These are phyloP conservation scores for Bassia scoparia DNA, from an alignment of 148 eudicot genomes.

Conservation along the genomic window DNA sequence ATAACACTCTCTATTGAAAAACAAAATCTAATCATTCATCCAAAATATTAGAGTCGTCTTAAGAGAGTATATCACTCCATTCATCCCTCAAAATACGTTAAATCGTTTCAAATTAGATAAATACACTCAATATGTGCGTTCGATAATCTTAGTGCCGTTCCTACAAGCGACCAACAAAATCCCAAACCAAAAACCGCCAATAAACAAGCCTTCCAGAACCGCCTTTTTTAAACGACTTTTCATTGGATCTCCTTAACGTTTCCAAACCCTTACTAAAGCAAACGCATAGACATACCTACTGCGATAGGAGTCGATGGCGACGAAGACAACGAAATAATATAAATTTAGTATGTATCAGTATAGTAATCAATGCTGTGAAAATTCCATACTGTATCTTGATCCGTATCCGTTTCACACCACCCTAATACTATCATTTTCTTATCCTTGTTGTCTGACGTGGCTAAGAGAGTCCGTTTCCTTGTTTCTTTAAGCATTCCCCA, in stretches of 20 bases:
- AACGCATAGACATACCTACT: too few species aligned
- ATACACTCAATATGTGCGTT: conserved; percentile 15
- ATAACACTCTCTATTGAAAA: conserved; percentile 23
- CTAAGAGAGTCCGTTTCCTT: conserved; percentile 41
- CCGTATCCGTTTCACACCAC: not conserved
- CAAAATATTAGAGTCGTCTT: conserved; percentile 10
- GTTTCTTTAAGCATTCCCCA: conserved; percentile 48
- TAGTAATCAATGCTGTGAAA: too few species aligned
- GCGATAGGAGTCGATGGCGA: too few species aligned
- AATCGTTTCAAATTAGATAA: not conserved
- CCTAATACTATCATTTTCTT: not conserved
- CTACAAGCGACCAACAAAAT: not conserved
- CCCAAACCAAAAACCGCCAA: conserved; percentile 6
- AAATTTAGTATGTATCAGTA: not conserved
- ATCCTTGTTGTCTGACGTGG: conserved; percentile 21
- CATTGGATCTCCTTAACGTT: conserved; percentile 11
- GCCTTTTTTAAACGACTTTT: not conserved
- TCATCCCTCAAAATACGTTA: not conserved
- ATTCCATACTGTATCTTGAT: not conserved
- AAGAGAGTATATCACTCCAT: conserved; percentile 17
- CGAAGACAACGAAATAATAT: not conserved
- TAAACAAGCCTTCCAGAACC: too few species aligned
- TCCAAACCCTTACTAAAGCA: not conserved
- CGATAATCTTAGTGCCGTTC: conserved; percentile 17
- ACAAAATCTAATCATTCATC: not conserved